Evolutionary conservation across 345 rosid genomes (phyloP).

Genomic region (Citrus australasica): DNA sequence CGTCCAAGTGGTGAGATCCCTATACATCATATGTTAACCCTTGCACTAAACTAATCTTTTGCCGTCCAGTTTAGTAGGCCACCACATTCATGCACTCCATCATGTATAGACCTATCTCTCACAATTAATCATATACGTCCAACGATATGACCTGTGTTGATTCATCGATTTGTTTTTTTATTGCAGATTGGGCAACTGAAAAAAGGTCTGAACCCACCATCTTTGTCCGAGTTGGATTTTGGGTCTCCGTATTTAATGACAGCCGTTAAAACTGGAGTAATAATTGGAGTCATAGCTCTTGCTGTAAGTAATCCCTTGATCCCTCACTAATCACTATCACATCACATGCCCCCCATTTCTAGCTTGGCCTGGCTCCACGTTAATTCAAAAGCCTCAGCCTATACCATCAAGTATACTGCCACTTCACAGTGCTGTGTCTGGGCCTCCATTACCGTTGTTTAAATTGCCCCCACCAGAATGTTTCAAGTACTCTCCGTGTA

Average conservation of each 20-base stretch:
- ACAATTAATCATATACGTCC: not conserved
- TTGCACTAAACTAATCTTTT: not conserved
- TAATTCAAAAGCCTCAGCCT: not conserved
- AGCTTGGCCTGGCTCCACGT: not conserved
- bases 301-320: slow-evolving; percentile 47
- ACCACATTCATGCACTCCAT: too few relatives aligned
- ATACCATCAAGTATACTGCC: not conserved
- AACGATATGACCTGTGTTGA: not conserved
- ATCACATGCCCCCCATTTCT: not conserved
- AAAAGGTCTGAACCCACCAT: slow-evolving; percentile 81
- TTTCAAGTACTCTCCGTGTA: too few relatives aligned
- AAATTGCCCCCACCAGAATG: too few relatives aligned
- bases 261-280: slow-evolving; percentile 70
- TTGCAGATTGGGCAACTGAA: slow-evolving; percentile 77
- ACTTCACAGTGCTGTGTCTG: not conserved
- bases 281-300: slow-evolving; percentile 87
- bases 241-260: slow-evolving; percentile 57
- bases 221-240: slow-evolving; percentile 61
- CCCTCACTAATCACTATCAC: not conserved
- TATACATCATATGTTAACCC: not conserved
- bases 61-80: not conserved
- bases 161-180: not conserved
- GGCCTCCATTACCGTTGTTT: not conserved
- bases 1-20: slow-evolving; percentile 72
- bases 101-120: not conserved